Evolutionary conservation across 345 rosid species (phyloP).

Genomic region (Melaleuca quinquenervia): DNA sequence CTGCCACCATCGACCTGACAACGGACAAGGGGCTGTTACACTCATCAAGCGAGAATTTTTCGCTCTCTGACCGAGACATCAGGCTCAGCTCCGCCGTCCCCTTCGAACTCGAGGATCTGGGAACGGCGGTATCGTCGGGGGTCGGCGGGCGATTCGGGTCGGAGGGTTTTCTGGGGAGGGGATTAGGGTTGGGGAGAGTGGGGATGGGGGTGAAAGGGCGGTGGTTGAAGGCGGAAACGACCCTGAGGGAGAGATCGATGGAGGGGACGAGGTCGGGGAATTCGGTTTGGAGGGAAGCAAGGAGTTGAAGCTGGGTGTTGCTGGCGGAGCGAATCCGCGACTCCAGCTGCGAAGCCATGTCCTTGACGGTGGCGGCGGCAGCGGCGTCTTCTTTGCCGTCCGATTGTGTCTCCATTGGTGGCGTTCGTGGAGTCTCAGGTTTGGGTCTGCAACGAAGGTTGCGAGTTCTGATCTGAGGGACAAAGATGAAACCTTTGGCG

Average conservation of each 20-base stretch:
- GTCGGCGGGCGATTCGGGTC: slow-evolving; percentile 7
- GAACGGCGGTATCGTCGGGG: slow-evolving; percentile 1
- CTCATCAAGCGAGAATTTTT: slow-evolving; percentile 14
- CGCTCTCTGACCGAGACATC: not conserved
- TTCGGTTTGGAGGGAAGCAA: slow-evolving; percentile 55
- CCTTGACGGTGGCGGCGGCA: slow-evolving; percentile 35
- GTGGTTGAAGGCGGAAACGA: slow-evolving; percentile 60
- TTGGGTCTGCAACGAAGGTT: too few species aligned
- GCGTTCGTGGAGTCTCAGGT: not conserved
- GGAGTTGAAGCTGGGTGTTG: slow-evolving; percentile 48
- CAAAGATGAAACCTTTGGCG: not conserved
- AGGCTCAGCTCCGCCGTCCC: not conserved
- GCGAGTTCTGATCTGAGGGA: not conserved
- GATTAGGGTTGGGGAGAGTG: slow-evolving; percentile 43
- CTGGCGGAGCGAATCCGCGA: slow-evolving; percentile 55
- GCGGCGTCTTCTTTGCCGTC: slow-evolving; percentile 24
- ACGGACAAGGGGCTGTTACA: slow-evolving; percentile 50
- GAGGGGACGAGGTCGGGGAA: slow-evolving; percentile 64
- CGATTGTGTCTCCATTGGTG: slow-evolving; percentile 30
- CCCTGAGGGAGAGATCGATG: slow-evolving; percentile 61
- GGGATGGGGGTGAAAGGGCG: slow-evolving; percentile 66
- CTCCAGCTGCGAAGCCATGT: slow-evolving; percentile 52
- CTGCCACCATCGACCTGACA: slow-evolving; percentile 89
- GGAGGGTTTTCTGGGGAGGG: slow-evolving; percentile 14
- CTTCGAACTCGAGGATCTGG: not conserved